phyloP scores from a whole-genome alignment of 2,329 filamentous ascomycete species.

The Sarocladium oryzae region DNA sequence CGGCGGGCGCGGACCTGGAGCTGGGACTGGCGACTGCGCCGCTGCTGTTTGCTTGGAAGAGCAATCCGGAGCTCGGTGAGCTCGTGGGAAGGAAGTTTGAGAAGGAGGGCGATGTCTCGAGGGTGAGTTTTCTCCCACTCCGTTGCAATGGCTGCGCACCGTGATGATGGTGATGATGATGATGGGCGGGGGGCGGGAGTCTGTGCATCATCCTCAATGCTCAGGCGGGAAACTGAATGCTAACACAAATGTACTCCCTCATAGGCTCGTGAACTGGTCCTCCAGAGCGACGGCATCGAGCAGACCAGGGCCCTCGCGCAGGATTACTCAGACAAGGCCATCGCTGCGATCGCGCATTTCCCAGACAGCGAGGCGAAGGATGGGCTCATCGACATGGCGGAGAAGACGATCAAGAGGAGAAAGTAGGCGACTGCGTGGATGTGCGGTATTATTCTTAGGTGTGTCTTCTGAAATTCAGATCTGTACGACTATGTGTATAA shows the following conservation, averaged over 20 bases:
- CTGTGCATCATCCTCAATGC: no score
- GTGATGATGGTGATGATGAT: no score
- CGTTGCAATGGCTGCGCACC: no score
- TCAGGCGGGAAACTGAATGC: no score
- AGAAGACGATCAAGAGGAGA: conserved; percentile 81
- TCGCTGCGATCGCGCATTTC: conserved; percentile 75
- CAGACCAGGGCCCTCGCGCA: conserved; percentile 87
- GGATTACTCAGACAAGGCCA: conserved; percentile 83
- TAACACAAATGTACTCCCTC: no score
- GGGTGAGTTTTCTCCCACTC: conserved; percentile 42
- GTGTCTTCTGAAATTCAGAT: no score
- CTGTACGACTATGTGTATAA: conserved; percentile 7
- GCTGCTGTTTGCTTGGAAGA: conserved; percentile 91
- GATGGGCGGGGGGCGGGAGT: no score
- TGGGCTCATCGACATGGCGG: conserved; percentile 87
- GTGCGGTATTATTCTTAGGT: background rate
- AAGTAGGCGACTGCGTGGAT: conserved; percentile 52
- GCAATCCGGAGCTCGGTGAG: conserved; percentile 73
- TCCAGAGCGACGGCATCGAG: conserved; percentile 78
- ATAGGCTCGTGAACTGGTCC: conserved; percentile 81
- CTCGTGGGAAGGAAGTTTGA: conserved; percentile 90
- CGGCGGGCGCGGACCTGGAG: conserved; percentile 88
- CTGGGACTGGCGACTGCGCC: conserved; percentile 91
- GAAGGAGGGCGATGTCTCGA: conserved; percentile 73
- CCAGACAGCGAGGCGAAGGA: conserved; percentile 93